Evolutionary conservation across 1,139 yeast genomes (phyloP).

Genomic region (Lodderomyces theae): DNA sequence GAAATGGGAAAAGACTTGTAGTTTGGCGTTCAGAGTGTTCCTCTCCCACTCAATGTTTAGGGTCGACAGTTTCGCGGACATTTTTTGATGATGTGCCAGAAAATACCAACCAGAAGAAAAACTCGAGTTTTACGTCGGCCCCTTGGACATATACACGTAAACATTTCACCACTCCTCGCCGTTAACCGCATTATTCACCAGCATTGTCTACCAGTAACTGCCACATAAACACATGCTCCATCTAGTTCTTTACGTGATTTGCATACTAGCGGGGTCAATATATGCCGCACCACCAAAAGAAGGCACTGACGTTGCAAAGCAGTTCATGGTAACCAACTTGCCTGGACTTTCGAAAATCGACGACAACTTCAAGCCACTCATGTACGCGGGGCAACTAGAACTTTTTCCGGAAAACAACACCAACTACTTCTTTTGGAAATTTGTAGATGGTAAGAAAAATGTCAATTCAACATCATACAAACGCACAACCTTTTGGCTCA

Average conservation of each 20-base stretch:
- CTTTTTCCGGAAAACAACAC: conserved; percentile 54
- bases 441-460: conserved; percentile 29
- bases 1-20: too few species aligned
- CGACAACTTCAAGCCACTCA: conserved; percentile 40
- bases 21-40: too few species aligned
- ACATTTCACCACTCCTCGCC: neutral
- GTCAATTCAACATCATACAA: conserved; percentile 37
- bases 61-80: neutral
- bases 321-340: conserved; percentile 35
- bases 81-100: neutral
- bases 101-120: neutral
- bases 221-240: neutral
- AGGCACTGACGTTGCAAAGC: conserved; percentile 16
- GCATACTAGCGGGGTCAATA: neutral
- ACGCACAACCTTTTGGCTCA: conserved; percentile 75
- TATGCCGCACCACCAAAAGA: conserved; percentile 6
- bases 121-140: neutral
- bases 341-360: conserved; percentile 43
- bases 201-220: neutral
- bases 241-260: neutral
- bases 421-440: conserved; percentile 81
- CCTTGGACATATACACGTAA: neutral
- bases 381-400: conserved; percentile 73
- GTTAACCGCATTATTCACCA: neutral
- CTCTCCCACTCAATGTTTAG: too few species aligned